These are phyloP conservation scores for Paraconiothyrium sp. DNA, from an alignment of 2,329 filamentous ascomycete genomes.

Conservation along the genomic window DNA sequence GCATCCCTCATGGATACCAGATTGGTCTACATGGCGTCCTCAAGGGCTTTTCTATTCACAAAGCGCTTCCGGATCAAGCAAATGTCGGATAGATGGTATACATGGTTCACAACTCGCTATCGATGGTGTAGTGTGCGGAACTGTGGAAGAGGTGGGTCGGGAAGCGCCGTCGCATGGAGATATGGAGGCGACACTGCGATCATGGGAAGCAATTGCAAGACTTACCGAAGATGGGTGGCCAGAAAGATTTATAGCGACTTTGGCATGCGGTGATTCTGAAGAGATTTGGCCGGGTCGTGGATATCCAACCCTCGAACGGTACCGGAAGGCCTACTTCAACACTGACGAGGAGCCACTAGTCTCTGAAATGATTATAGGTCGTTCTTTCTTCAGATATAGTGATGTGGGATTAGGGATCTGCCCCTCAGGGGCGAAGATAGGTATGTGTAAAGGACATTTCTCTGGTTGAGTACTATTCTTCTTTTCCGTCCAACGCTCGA, in stretches of 20 bases:
- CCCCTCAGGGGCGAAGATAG: neutral
- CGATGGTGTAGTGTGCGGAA: conserved; percentile 7
- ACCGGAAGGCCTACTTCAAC: neutral
- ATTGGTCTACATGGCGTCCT: conserved; percentile 6
- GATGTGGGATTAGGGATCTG: neutral
- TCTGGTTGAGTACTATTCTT: neutral
- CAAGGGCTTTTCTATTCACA: no score
- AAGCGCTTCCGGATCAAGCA: neutral
- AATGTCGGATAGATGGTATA: neutral
- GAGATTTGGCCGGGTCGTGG: neutral
- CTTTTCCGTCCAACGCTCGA: neutral
- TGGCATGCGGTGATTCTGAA: neutral
- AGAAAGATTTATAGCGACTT: neutral
- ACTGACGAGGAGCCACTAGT: neutral
- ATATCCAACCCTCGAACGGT: neutral
- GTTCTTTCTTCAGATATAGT: neutral
- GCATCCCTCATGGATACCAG: conserved; percentile 12
- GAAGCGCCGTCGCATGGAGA: neutral
- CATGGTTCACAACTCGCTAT: neutral
- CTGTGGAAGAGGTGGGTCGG: neutral
- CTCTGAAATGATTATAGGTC: neutral
- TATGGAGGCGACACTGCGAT: neutral
- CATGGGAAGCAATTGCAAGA: neutral
- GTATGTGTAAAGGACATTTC: neutral
- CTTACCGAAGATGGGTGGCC: neutral